Conservation (phyloP, 331 rosid genomes). For the Quercus lobata region DNA sequence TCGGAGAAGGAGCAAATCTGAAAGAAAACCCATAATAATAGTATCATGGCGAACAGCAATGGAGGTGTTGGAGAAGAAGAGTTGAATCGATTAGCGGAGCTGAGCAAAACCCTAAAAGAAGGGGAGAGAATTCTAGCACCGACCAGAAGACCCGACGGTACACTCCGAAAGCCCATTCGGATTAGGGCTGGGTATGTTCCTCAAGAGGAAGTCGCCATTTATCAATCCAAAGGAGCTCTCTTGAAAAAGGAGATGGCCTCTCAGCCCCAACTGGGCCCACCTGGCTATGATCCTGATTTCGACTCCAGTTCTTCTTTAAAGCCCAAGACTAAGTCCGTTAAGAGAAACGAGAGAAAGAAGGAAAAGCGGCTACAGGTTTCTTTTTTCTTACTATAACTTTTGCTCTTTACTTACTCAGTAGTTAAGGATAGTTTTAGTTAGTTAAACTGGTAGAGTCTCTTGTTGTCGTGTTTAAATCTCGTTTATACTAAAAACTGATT, state of each 20-base stretch:
- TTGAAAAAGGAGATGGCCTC: constrained; percentile 78
- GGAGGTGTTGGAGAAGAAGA: constrained; percentile 34
- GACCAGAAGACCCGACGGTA: constrained; percentile 86
- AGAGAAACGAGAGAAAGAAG: constrained; percentile 90
- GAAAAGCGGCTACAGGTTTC: constrained; percentile 82
- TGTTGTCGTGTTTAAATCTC: fast-evolving
- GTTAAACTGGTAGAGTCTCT: too few species aligned
- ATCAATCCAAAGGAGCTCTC: constrained; percentile 72
- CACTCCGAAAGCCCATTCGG: constrained; percentile 72
- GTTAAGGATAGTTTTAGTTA: too few species aligned
- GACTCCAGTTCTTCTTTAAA: constrained; percentile 29
- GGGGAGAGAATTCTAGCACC: constrained; percentile 86
- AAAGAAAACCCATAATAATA: too few species aligned
- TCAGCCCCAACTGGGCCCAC: constrained; percentile 66
- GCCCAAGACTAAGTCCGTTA: constrained; percentile 80
- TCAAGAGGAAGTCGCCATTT: constrained; percentile 88
- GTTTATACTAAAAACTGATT: too few species aligned
- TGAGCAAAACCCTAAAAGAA: constrained; percentile 64
- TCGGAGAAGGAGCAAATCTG: too few species aligned
- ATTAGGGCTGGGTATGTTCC: constrained; percentile 85
- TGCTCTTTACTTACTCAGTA: not conserved
- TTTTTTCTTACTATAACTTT: not conserved
- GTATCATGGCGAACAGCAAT: constrained; percentile 33
- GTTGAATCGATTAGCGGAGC: constrained; percentile 31
- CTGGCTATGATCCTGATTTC: constrained; percentile 57